Evolutionary conservation across 2,329 filamentous ascomycete species (phyloP).

Genomic region (Claviceps capensis): DNA sequence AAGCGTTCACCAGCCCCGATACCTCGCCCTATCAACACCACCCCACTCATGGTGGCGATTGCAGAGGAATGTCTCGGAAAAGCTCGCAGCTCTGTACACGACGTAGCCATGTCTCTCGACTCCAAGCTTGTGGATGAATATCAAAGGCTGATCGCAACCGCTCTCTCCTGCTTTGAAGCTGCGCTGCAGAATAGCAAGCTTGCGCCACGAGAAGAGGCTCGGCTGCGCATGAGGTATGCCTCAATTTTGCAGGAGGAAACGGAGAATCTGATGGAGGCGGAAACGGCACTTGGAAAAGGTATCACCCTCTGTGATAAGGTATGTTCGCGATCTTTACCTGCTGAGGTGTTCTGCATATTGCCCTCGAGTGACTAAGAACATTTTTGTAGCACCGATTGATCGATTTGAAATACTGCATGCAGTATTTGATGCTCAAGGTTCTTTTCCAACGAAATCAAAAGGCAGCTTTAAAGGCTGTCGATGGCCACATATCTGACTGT

Average conservation of each 20-base stretch:
- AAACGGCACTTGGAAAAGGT: conserved; percentile 58
- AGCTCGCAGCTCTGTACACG: conserved; percentile 42
- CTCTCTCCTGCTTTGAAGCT: conserved; percentile 58
- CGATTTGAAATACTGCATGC: conserved; percentile 66
- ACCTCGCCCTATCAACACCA: conserved; percentile 32
- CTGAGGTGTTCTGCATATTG: no score
- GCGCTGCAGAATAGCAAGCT: conserved; percentile 48
- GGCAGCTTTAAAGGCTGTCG: conserved; percentile 58
- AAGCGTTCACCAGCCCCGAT: conserved; percentile 30
- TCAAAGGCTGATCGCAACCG: conserved; percentile 57
- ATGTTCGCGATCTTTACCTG: conserved; percentile 6
- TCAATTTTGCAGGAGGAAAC: conserved; percentile 62
- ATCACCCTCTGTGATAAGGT: conserved; percentile 56
- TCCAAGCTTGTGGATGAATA: conserved; percentile 45
- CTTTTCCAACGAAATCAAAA: conserved; percentile 58
- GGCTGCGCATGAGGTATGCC: conserved; percentile 56
- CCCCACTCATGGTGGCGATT: conserved; percentile 51
- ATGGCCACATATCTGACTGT: conserved; percentile 54
- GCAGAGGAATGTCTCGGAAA: conserved; percentile 63
- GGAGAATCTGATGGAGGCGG: conserved; percentile 59
- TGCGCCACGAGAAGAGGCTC: conserved; percentile 53
- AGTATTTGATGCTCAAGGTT: conserved; percentile 57
- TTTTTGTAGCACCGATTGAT: conserved; percentile 22
- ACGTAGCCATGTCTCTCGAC: conserved; percentile 25
- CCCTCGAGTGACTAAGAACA: no score